Evolutionary conservation across 2,329 filamentous ascomycete species (phyloP).

Genomic region (Samsoniella hepiali): DNA sequence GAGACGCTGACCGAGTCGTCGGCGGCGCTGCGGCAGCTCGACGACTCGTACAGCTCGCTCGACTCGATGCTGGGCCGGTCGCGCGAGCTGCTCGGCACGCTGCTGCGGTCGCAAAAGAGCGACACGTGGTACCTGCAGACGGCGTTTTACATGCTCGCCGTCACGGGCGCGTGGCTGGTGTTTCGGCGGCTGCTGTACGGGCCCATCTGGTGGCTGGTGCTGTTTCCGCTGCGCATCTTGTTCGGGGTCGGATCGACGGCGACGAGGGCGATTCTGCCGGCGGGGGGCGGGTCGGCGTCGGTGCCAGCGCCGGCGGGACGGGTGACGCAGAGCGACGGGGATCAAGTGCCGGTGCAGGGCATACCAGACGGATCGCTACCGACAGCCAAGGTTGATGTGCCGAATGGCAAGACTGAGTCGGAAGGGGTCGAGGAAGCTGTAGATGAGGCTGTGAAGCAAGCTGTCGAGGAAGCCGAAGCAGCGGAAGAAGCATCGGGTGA

Average conservation of each 20-base stretch:
- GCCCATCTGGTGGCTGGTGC: conserved; percentile 84
- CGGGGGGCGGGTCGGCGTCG: conserved; percentile 27
- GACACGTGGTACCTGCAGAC: conserved; percentile 98
- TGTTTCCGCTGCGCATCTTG: conserved; percentile 70
- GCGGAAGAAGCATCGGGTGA: background rate
- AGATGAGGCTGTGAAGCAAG: conserved; percentile 24
- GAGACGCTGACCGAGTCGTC: conserved; percentile 84
- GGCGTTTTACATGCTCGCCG: conserved; percentile 75
- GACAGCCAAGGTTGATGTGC: conserved; percentile 45
- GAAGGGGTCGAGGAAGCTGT: conserved; percentile 52
- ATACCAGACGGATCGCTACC: conserved; percentile 43
- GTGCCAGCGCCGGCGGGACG: conserved; percentile 22
- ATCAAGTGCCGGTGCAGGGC: conserved; percentile 32
- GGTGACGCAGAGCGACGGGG: conserved; percentile 25
- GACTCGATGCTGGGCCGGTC: conserved; percentile 74
- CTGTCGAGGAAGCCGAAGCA: conserved; percentile 24
- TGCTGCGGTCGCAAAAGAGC: conserved; percentile 86
- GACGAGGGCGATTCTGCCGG: conserved; percentile 48
- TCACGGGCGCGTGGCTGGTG: conserved; percentile 78
- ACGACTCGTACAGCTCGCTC: conserved; percentile 76
- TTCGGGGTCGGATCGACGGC: conserved; percentile 58
- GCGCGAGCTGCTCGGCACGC: conserved; percentile 69
- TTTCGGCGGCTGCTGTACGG: conserved; percentile 85
- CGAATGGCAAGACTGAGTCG: conserved; percentile 21
- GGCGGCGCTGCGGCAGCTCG: conserved; percentile 73